Percentiles rank a stretch among this genome's conserved stretches.
Conservation (phyloP, 805 yeast species). For the Yarrowia sp. region DNA sequence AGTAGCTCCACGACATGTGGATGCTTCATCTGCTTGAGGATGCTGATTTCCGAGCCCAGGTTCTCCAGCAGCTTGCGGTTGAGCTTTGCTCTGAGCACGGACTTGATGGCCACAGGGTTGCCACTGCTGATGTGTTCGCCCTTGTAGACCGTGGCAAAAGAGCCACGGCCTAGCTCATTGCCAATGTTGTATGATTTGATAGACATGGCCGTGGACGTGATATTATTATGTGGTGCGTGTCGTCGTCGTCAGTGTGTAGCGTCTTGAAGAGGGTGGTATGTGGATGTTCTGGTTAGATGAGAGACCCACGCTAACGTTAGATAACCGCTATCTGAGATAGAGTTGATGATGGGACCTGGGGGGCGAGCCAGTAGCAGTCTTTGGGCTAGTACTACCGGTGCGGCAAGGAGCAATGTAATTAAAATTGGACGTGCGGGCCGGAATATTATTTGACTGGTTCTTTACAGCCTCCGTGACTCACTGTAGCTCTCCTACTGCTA, state of each 20-base stretch:
- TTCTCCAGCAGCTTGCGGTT: constrained; percentile 86
- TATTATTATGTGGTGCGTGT: neutral
- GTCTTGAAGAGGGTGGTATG: neutral
- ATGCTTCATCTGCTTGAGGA: constrained; percentile 81
- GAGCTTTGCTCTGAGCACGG: constrained; percentile 77
- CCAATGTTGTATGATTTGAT: constrained; percentile 51
- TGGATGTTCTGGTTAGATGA: neutral
- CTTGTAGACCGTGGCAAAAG: constrained; percentile 93
- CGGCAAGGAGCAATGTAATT: neutral
- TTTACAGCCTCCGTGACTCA: neutral
- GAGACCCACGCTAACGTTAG: constrained; percentile 3
- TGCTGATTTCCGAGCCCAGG: constrained; percentile 87
- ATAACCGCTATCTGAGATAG: constrained; percentile 22
- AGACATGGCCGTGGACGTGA: neutral
- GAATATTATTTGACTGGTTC: neutral
- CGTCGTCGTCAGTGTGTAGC: neutral
- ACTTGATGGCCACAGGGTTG: constrained; percentile 79
- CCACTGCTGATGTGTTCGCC: constrained; percentile 53
- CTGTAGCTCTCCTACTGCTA: neutral
- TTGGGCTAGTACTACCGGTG: neutral
- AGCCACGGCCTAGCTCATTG: constrained; percentile 89
- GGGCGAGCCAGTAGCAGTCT: neutral
- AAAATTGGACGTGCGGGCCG: too few species aligned
- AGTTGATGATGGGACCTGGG: neutral
- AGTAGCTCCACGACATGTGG: constrained; percentile 87